A percentile compares a stretch with the other conserved stretches of the same genome.
Conservation (phyloP, 306 rosid species). For the Lagenaria siceraria region DNA sequence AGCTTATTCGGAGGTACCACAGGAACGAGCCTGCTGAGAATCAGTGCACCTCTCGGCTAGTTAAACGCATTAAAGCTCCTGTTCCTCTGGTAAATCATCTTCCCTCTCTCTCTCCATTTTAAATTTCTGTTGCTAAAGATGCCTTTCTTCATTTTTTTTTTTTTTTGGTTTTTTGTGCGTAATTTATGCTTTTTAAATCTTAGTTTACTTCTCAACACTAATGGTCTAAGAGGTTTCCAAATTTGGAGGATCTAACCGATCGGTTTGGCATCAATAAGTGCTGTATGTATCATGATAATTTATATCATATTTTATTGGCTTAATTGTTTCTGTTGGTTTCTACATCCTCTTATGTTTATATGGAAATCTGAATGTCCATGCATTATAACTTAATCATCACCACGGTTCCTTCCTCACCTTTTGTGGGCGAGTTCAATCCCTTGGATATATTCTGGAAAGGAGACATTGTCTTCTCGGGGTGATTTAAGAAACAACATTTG, state of each 20-base stretch:
- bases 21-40: constrained; percentile 10
- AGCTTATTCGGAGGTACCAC: constrained; percentile 12
- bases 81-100: constrained; percentile 13
- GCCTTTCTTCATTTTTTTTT: background rate
- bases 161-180: background rate
- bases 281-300: background rate
- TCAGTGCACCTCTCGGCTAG: constrained; percentile 13
- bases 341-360: background rate
- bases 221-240: background rate
- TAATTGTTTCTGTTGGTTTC: background rate
- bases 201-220: background rate
- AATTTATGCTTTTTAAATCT: background rate
- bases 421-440: background rate
- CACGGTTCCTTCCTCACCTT: background rate
- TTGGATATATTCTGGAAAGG: background rate
- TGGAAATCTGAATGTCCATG: background rate
- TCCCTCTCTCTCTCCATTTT: background rate
- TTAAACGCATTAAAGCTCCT: constrained; percentile 14
- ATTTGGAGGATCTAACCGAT: background rate
- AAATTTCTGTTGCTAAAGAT: background rate
- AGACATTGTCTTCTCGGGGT: background rate
- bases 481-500: background rate
- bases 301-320: background rate
- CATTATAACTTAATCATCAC: background rate
- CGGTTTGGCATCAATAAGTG: background rate